Percentiles rank a stretch among this genome's conserved stretches.
phyloP scores from a whole-genome alignment of 768 basidiomycete genomes.

The Mrakia gelida region DNA sequence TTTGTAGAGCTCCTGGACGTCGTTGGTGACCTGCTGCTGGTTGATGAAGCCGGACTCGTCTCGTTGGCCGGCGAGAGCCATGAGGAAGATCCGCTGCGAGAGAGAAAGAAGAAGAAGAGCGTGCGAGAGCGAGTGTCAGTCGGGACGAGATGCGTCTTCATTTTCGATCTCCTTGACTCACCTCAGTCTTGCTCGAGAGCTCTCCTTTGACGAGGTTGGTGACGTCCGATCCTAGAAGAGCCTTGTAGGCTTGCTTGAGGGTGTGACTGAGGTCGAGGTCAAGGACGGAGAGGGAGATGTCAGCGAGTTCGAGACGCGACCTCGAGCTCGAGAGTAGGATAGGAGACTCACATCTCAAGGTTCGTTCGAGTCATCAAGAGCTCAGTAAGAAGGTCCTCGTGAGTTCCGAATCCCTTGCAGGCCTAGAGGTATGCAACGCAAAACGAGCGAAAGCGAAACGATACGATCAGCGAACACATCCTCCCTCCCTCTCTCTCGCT shows the following conservation, averaged over 20 bases:
- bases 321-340: background rate
- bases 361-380: conserved; percentile 39
- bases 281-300: background rate
- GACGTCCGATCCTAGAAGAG: conserved; percentile 41
- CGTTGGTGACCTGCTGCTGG: conserved; percentile 47
- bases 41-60: conserved; percentile 49
- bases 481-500: conserved; percentile 14
- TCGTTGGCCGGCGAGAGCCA: conserved; percentile 52
- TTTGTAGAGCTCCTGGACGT: conserved; percentile 50
- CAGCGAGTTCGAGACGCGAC: background rate
- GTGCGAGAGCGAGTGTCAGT: background rate
- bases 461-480: background rate
- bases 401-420: background rate
- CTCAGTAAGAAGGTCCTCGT: background rate
- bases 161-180: conserved; percentile 26
- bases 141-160: background rate
- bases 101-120: background rate
- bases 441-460: background rate
- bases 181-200: conserved; percentile 45
- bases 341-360: conserved; percentile 39
- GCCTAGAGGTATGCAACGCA: background rate
- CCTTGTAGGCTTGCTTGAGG: conserved; percentile 43
- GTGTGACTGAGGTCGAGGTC: conserved; percentile 30
- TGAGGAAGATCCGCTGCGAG: conserved; percentile 33
- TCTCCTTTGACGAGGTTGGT: conserved; percentile 40